Percentiles rank a stretch among this genome's conserved stretches.
phyloP scores from a whole-genome alignment of 1,284 basidiomycete species.

The Naganishia albida region DNA sequence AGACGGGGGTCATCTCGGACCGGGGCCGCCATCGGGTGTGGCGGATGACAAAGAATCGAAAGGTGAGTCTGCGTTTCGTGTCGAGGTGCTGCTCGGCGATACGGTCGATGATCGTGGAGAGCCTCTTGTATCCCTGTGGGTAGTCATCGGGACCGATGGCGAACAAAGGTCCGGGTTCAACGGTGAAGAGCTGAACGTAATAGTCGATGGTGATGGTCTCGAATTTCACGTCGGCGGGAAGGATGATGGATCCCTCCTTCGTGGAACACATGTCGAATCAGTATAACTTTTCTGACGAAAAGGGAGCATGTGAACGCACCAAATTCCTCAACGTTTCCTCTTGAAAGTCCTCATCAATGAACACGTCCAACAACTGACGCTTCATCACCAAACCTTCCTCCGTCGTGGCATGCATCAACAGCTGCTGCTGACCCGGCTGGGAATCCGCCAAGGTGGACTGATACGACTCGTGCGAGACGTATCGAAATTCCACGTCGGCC shows the following conservation, averaged over 20 bases:
- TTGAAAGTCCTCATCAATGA: slow-evolving; percentile 4
- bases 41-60: slow-evolving; percentile 6
- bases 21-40: slow-evolving; percentile 4
- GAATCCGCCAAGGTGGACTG: neutral
- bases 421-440: neutral
- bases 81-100: slow-evolving; percentile 1
- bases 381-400: neutral
- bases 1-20: neutral
- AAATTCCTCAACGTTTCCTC: neutral
- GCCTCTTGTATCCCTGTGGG: neutral
- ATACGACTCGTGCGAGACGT: no score
- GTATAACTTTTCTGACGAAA: neutral
- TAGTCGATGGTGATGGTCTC: slow-evolving; percentile 1
- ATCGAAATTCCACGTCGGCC: no score
- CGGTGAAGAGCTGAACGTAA: slow-evolving; percentile 5
- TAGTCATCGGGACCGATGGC: neutral
- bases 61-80: neutral
- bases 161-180: neutral
- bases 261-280: neutral
- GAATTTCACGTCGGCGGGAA: neutral
- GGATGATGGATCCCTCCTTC: neutral
- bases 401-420: neutral
- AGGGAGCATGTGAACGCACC: neutral
- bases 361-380: neutral
- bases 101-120: neutral